These are phyloP conservation scores for Daldinia sp. DNA, from an alignment of 2,329 filamentous ascomycete genomes.

Conservation along the genomic window DNA sequence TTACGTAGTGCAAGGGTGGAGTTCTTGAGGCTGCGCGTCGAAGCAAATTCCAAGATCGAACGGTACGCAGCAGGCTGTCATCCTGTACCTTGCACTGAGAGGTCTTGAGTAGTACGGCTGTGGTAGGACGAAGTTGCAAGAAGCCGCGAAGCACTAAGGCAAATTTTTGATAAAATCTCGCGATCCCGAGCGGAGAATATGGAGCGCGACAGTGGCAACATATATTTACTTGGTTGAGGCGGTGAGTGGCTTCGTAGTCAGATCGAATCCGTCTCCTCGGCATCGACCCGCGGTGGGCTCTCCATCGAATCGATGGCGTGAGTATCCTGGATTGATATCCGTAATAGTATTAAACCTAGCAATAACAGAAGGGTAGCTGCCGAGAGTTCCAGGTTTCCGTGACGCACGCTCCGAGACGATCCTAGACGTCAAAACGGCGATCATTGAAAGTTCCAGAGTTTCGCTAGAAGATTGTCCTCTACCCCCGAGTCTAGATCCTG, in stretches of 20 bases:
- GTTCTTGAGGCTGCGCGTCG: slow-evolving; percentile 42
- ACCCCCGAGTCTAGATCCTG: slow-evolving; percentile 61
- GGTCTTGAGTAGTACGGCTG: slow-evolving; percentile 30
- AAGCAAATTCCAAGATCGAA: slow-evolving; percentile 40
- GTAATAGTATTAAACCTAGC: slow-evolving; percentile 19
- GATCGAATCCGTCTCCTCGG: slow-evolving; percentile 32
- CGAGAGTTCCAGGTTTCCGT: slow-evolving; percentile 22
- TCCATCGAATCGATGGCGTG: slow-evolving; percentile 25
- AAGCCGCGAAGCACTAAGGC: slow-evolving; percentile 27
- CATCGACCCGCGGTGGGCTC: slow-evolving; percentile 33
- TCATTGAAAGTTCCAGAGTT: slow-evolving; percentile 69
- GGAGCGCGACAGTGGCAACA: slow-evolving; percentile 27
- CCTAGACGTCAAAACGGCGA: slow-evolving; percentile 22
- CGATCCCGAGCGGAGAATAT: slow-evolving; percentile 31
- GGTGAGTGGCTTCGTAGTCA: slow-evolving; percentile 40
- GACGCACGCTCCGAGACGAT: slow-evolving; percentile 18
- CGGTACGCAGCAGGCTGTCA: slow-evolving; percentile 45
- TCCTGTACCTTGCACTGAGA: slow-evolving; percentile 44
- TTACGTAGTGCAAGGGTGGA: slow-evolving; percentile 47
- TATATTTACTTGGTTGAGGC: slow-evolving; percentile 26
- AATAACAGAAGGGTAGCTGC: slow-evolving; percentile 18
- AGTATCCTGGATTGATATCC: slow-evolving; percentile 21
- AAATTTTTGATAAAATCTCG: slow-evolving; percentile 28
- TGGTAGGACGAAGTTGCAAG: slow-evolving; percentile 38
- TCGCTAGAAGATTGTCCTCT: slow-evolving; percentile 68